Evolutionary conservation across 331 rosid genomes (phyloP).

Genomic region (Telfairia occidentalis): DNA sequence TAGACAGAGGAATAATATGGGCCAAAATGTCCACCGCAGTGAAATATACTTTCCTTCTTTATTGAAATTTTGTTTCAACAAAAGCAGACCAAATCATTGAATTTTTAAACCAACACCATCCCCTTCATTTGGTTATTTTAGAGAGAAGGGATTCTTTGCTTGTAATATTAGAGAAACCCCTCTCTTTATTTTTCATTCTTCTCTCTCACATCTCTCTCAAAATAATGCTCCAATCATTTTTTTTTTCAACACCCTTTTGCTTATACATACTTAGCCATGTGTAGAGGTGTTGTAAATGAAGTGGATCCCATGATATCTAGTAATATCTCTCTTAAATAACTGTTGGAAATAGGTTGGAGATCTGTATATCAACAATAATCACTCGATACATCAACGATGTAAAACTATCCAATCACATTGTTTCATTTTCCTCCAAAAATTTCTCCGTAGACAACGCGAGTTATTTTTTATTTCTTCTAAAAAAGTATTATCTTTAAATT

Average conservation of each 20-base stretch:
- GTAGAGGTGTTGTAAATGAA: too few species aligned
- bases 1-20: constrained; percentile 23
- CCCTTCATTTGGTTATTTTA: constrained; percentile 13
- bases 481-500: too few species aligned
- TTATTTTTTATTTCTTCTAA: too few species aligned
- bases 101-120: constrained; percentile 17
- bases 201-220: background rate
- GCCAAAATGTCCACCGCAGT: constrained; percentile 34
- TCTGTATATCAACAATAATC: too few species aligned
- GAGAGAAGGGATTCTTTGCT: constrained; percentile 66
- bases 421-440: too few species aligned
- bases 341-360: too few species aligned
- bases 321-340: too few species aligned
- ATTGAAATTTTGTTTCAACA: constrained; percentile 58
- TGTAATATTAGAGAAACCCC: constrained; percentile 42
- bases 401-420: too few species aligned
- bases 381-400: too few species aligned
- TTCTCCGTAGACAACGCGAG: too few species aligned
- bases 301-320: too few species aligned
- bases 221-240: background rate
- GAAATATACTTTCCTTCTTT: constrained; percentile 45
- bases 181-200: background rate
- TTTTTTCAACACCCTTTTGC: background rate
- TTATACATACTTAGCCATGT: background rate
- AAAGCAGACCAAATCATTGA: constrained; percentile 58